Base-by-base conservation (phyloP, 768 basidiomycete genomes). In the Tephrocybe sp. region DNA sequence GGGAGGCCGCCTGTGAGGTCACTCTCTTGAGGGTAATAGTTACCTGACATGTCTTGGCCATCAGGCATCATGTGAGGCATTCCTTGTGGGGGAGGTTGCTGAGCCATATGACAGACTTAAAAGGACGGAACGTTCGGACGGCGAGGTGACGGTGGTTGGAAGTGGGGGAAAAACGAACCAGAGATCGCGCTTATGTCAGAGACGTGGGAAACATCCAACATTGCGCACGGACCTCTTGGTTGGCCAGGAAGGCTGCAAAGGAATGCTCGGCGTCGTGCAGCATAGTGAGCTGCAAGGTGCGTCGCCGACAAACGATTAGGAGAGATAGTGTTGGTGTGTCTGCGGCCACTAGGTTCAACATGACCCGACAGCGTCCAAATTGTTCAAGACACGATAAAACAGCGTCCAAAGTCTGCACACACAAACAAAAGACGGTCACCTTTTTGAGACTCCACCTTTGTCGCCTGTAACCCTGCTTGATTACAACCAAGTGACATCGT, bases 1-100 rank as follows among this genome's bases (percentile, higher is more conserved):
- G 89, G 89, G 30, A 91, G 75, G 19, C 89, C 89, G 19, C 89
- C 89, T 7, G 88, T 88, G 54, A 91, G 77, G 73, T 92, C 89
- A 62, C 77, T 84, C 55, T 85, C 84, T 56, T 79, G 79, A 34
- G 87, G 87, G 45, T 89, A 89, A 65, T 89, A 89, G 51, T 78
- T 82, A 53, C 74, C 74, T 20, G 75, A 66, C 60, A 83, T 70
- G 56, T 85, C 84, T 53, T 74, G 71, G n/a, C 69, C 70, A 39
- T 85, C 82, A 26, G 77, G 68, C 74, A 87, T 80, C 71, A 85
- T 85, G 53, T 79, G 71, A 20, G 82, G 82, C 65, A 88, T 81
- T 45, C 78, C 78, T 62, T 78, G 79, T 20, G 76, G 77, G 38
- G 74, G 73, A 38, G 66, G 65, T 63, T 71, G 75, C 61, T 81